These are phyloP conservation scores for Trichoderma sp. DNA, from an alignment of 2,329 filamentous ascomycete genomes.

Conservation along the genomic window DNA sequence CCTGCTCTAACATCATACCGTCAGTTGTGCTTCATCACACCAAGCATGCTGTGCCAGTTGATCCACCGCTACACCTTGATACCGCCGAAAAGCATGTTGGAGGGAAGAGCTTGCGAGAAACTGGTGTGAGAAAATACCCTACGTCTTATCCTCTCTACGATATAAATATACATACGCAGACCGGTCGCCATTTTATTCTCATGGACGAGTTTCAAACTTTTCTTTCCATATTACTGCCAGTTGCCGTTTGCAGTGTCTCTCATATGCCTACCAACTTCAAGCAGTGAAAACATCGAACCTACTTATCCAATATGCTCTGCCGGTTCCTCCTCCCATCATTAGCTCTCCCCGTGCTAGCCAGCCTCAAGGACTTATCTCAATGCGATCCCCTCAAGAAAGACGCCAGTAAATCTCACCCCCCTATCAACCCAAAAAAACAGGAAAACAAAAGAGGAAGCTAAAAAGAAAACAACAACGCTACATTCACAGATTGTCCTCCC, in stretches of 20 bases:
- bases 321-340: background rate
- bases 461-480: background rate
- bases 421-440: background rate
- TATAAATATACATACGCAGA: background rate
- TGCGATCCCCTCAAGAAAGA: constrained; percentile 29
- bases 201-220: background rate
- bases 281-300: background rate
- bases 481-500: constrained; percentile 49
- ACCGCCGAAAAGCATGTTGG: background rate
- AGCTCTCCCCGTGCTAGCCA: constrained; percentile 19
- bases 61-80: background rate
- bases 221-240: background rate
- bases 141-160: background rate
- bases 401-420: constrained; percentile 21
- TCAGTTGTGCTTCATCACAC: constrained; percentile 9
- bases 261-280: background rate
- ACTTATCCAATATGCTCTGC: background rate
- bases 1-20: background rate
- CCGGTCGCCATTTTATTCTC: background rate
- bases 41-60: constrained; percentile 4
- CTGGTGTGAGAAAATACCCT: background rate
- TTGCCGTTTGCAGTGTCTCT: background rate
- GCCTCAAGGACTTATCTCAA: constrained; percentile 24
- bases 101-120: background rate
- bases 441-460: background rate